Evolutionary conservation across 345 rosid species (phyloP), one percentile per base, ranked within the genome.

Genomic region (Lumnitzera racemosa): DNA sequence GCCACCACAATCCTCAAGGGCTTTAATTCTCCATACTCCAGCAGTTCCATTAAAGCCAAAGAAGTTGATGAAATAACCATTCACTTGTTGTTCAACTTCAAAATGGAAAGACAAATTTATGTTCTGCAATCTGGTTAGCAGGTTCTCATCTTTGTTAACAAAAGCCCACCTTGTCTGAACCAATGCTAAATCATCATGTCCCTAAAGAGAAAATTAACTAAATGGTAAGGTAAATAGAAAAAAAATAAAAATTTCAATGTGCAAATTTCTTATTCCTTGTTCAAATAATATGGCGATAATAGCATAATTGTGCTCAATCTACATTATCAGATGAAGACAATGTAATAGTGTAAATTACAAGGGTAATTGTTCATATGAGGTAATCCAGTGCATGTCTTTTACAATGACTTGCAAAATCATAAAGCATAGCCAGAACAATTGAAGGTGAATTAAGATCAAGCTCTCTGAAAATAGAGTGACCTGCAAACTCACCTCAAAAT

Each of bases 11-110:
- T 91, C 91, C 75, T 86, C 91, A 0, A 91, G 81, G 47, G 98
- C 98, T 70, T 82, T 85, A 61, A 82, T 84, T 67, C 97, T 82
- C 97, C 97, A 90, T 5, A 90, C 96, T 53, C 96, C 96, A 64
- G 95, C 96, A 65, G 96, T 89, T 70, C 96, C 96, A 50, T 89
- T 89, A 58, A 89, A 89, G 63, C 97, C 97, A 71, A 90, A 90
- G 64, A 90, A 90, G 74, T 85, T 90, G 43, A 90, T 71, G 67
- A 84, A 90, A 25, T 84, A 67, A 51, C 97, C 91, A 74, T 90
- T 90, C 57, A 90, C 97, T 55, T 90, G 97, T 61, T 90, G 97
- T 64, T 90, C 97, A 53, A 90, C 95, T 78, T 90, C 97, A 76
- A 90, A 90, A 67, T 90, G 97, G 70, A 90, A 90, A 0, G 91